phyloP scores from a whole-genome alignment of 441 rosid genomes.

The Dalechampia spathulata region DNA sequence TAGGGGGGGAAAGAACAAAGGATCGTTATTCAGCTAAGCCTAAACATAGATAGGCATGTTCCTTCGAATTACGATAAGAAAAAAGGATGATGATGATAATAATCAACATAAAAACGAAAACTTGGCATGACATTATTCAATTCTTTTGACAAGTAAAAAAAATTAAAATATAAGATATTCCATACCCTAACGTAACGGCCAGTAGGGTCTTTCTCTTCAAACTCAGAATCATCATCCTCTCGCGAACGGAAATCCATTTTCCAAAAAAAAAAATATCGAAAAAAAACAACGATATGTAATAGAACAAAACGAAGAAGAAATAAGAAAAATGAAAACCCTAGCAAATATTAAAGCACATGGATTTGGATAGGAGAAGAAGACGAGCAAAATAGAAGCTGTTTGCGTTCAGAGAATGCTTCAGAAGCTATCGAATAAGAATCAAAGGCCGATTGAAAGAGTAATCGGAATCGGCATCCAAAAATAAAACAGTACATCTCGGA shows the following conservation, averaged over 20 bases:
- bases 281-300: neutral
- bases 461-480: slow-evolving; percentile 40
- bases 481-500: slow-evolving; percentile 19
- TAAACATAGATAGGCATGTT: too few relatives aligned
- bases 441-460: slow-evolving; percentile 49
- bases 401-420: slow-evolving; percentile 57
- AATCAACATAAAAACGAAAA: too few relatives aligned
- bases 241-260: slow-evolving; percentile 22
- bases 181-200: slow-evolving; percentile 63
- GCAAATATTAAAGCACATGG: slow-evolving; percentile 18
- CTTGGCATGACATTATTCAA: too few relatives aligned
- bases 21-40: too few relatives aligned
- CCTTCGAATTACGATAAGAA: too few relatives aligned
- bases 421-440: slow-evolving; percentile 59
- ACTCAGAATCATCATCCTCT: slow-evolving; percentile 27
- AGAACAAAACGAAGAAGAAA: neutral
- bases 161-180: neutral
- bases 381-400: slow-evolving; percentile 3
- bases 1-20: too few relatives aligned
- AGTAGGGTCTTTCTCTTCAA: slow-evolving; percentile 60
- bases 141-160: neutral
- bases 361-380: slow-evolving; percentile 4
- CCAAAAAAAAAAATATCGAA: slow-evolving; percentile 3
- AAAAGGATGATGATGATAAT: too few relatives aligned
- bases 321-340: neutral